These are phyloP conservation scores for Leishmania gerbilli DNA, from an alignment of 208 protist species.

Conservation along the genomic window DNA sequence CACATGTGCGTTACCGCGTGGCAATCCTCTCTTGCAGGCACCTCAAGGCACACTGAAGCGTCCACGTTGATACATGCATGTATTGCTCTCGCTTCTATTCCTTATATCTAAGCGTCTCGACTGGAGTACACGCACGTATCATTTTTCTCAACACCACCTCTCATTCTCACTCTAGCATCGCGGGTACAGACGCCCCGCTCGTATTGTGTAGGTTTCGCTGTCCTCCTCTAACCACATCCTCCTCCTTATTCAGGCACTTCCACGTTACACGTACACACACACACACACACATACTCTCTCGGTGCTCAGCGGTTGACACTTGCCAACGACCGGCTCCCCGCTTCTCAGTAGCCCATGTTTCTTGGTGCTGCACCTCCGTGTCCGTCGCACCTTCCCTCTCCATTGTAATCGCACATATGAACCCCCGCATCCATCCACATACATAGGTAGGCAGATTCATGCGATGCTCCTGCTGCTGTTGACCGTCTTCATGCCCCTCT, in stretches of 20 bases:
- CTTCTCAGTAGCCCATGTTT: background rate
- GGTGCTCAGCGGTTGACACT: background rate
- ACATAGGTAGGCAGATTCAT: background rate
- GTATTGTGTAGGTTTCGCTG: background rate
- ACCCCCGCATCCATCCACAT: background rate
- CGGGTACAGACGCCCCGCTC: no score
- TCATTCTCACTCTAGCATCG: no score
- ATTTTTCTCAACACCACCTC: no score
- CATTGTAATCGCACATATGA: background rate
- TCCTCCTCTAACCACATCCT: background rate
- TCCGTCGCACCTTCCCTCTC: background rate
- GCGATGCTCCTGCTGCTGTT: constrained; percentile 15
- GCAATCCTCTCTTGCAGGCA: background rate
- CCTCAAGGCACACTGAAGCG: background rate
- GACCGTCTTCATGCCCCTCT: constrained; percentile 16
- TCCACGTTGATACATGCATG: background rate
- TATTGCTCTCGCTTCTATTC: background rate
- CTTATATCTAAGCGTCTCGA: no score
- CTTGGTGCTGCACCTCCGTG: background rate
- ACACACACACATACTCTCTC: background rate
- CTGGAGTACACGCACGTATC: no score
- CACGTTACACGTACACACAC: background rate
- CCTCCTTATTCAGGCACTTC: background rate
- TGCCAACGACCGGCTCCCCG: background rate
- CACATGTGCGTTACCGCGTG: background rate